phyloP scores from a whole-genome alignment of 306 rosid species.

The Hippophae tibetana region DNA sequence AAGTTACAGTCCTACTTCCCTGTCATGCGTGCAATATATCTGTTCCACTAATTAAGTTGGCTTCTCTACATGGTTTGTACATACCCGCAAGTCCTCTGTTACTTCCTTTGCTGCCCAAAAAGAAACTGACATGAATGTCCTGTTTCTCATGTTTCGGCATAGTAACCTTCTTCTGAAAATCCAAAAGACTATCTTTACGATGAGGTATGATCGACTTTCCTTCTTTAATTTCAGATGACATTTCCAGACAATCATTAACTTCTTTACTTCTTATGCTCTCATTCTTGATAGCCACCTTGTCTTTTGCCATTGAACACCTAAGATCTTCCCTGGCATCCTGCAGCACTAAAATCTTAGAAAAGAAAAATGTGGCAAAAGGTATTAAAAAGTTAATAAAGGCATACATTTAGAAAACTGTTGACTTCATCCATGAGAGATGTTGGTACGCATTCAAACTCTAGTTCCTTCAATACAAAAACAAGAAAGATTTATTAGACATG shows the following conservation, averaged over 20 bases:
- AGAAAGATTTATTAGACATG: slow-evolving; percentile 15
- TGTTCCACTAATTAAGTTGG: background rate
- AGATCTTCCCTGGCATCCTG: slow-evolving; percentile 87
- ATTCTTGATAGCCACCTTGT: slow-evolving; percentile 57
- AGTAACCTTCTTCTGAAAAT: slow-evolving; percentile 91
- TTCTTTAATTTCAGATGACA: slow-evolving; percentile 25
- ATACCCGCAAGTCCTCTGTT: slow-evolving; percentile 54
- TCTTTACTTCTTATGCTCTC: slow-evolving; percentile 55
- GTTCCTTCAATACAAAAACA: slow-evolving; percentile 42
- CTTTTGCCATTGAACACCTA: slow-evolving; percentile 81
- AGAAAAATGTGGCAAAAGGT: slow-evolving; percentile 14
- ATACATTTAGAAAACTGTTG: slow-evolving; percentile 70
- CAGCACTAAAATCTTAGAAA: slow-evolving; percentile 7
- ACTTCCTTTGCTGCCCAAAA: slow-evolving; percentile 44
- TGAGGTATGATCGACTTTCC: slow-evolving; percentile 17
- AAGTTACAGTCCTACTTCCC: background rate
- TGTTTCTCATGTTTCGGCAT: slow-evolving; percentile 53
- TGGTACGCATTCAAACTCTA: slow-evolving; percentile 85
- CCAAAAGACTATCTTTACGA: slow-evolving; percentile 43
- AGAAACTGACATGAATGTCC: slow-evolving; percentile 23
- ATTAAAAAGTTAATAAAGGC: slow-evolving; percentile 23
- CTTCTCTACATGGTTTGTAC: slow-evolving; percentile 15
- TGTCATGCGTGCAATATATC: background rate
- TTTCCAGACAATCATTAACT: slow-evolving; percentile 25
- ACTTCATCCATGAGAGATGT: slow-evolving; percentile 81